Evolutionary conservation across 345 rosid genomes (phyloP).

Genomic region (Limnanthes douglasii): DNA sequence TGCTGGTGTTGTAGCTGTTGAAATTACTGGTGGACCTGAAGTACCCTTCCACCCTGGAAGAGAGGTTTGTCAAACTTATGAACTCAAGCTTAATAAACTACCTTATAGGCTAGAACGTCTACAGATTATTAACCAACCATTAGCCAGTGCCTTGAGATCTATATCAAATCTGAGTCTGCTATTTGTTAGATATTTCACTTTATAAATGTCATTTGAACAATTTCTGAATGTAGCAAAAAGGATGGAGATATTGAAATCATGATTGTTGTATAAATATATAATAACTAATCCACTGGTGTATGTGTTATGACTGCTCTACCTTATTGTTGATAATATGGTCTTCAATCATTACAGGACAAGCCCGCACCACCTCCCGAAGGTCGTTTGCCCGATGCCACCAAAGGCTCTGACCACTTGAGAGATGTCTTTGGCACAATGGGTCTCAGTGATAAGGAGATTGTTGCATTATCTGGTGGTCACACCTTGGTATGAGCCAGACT

Average conservation of each 20-base stretch:
- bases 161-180: no score
- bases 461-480: constrained; percentile 90
- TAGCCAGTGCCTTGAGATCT: no score
- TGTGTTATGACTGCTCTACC: no score
- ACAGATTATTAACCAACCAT: no score
- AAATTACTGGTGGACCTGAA: constrained; percentile 95
- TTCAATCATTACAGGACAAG: constrained; percentile 52
- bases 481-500: constrained; percentile 51
- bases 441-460: constrained; percentile 80
- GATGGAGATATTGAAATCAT: not conserved
- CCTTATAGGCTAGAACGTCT: no score
- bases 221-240: not conserved
- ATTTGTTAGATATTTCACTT: not conserved
- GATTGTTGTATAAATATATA: no score
- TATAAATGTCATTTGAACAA: no score
- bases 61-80: constrained; percentile 37
- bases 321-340: not conserved
- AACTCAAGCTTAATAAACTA: no score
- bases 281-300: no score
- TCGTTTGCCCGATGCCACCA: constrained; percentile 88
- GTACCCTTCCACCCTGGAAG: constrained; percentile 92
- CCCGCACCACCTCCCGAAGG: constrained; percentile 90
- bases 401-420: constrained; percentile 83
- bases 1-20: constrained; percentile 93
- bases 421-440: constrained; percentile 63